Conservation (phyloP, 306 rosid genomes). For the Trifolium fragiferum region DNA sequence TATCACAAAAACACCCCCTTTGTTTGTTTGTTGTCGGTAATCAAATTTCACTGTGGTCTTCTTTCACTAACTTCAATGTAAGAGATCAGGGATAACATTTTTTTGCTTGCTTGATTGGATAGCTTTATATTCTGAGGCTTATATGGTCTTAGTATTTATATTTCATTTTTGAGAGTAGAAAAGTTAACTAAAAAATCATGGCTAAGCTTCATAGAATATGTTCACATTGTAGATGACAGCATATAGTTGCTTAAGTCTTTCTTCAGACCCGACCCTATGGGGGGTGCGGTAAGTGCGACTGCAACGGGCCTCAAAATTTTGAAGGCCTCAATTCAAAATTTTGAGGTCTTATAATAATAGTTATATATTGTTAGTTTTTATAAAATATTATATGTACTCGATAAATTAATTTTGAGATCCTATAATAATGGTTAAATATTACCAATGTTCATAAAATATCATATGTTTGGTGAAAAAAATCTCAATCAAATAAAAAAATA, state of each 20-base stretch:
- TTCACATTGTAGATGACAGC: slow-evolving; percentile 18
- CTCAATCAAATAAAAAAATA: too few species aligned
- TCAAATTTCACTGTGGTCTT: slow-evolving; percentile 8
- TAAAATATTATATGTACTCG: too few species aligned
- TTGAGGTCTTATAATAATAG: too few species aligned
- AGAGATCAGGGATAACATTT: slow-evolving; percentile 21
- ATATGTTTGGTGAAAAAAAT: too few species aligned
- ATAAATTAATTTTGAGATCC: too few species aligned
- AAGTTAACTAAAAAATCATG: slow-evolving; percentile 1
- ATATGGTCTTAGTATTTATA: not conserved
- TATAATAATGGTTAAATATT: too few species aligned
- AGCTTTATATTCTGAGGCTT: slow-evolving; percentile 17
- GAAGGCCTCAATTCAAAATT: too few species aligned
- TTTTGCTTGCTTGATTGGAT: not conserved
- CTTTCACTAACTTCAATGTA: slow-evolving; percentile 15
- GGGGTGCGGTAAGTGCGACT: too few species aligned
- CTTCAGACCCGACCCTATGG: too few species aligned
- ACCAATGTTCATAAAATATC: too few species aligned
- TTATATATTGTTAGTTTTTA: too few species aligned
- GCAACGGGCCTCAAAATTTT: too few species aligned
- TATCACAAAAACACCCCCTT: slow-evolving; percentile 21
- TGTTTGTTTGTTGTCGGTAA: slow-evolving; percentile 27
- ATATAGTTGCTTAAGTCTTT: not conserved
- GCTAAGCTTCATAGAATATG: slow-evolving; percentile 17
- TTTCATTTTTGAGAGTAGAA: slow-evolving; percentile 24